phyloP scores from a whole-genome alignment of 2,329 filamentous ascomycete genomes.

The Beauveria sp. region DNA sequence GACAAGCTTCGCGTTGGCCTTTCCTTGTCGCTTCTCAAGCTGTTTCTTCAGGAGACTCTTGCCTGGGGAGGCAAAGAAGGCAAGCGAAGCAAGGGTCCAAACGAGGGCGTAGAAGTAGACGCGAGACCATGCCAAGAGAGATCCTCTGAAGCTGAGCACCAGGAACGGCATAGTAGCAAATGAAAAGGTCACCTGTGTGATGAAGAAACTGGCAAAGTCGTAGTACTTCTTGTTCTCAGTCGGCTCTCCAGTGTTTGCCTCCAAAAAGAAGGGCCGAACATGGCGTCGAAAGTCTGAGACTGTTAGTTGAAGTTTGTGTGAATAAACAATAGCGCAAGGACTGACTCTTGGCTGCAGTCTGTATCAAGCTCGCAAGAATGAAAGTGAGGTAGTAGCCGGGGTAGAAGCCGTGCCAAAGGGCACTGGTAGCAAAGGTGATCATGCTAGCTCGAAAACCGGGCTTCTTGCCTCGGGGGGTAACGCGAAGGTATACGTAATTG shows the following conservation, averaged over 20 bases:
- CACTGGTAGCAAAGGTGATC: conserved; percentile 88
- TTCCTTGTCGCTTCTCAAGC: conserved; percentile 49
- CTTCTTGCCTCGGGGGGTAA: conserved; percentile 92
- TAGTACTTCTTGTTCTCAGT: conserved; percentile 75
- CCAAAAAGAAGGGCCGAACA: conserved; percentile 86
- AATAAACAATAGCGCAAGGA: conserved; percentile 15
- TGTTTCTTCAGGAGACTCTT: conserved; percentile 52
- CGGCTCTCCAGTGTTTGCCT: conserved; percentile 62
- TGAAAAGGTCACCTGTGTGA: conserved; percentile 74
- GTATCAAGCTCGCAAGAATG: conserved; percentile 79
- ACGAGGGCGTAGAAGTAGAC: conserved; percentile 84
- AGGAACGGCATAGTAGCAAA: conserved; percentile 83
- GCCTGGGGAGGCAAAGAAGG: conserved; percentile 72
- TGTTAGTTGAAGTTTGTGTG: conserved; percentile 1
- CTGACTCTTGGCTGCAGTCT: conserved; percentile 90
- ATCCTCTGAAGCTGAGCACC: conserved; percentile 64
- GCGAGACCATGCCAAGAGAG: conserved; percentile 68
- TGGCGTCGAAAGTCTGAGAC: conserved; percentile 74
- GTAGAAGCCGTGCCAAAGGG: conserved; percentile 97
- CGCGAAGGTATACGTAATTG: conserved; percentile 91
- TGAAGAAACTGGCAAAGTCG: conserved; percentile 66
- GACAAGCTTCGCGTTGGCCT: conserved; percentile 36
- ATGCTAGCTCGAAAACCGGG: conserved; percentile 91
- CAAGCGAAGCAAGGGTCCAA: conserved; percentile 55
- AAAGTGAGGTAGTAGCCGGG: conserved; percentile 94